phyloP scores from a whole-genome alignment of 495 filamentous ascomycete species.

The Clavariopsis aquatica region DNA sequence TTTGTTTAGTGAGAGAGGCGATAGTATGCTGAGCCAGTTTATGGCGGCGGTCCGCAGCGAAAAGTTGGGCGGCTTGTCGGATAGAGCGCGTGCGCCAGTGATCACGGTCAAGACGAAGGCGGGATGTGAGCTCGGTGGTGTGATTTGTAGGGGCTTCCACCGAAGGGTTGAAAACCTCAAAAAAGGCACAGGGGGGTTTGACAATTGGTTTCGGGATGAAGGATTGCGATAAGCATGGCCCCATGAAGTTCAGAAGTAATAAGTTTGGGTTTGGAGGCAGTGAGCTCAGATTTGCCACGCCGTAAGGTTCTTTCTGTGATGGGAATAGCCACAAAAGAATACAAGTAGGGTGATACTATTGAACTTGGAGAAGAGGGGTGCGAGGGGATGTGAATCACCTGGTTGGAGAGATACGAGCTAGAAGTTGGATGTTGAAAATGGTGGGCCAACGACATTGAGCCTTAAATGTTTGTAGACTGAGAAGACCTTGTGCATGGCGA shows the following conservation, averaged over 20 bases:
- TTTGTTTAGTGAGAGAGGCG: not conserved
- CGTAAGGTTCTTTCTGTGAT: not conserved
- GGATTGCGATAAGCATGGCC: not conserved
- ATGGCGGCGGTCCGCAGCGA: not conserved
- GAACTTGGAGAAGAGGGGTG: too few relatives aligned
- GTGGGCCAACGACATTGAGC: not conserved
- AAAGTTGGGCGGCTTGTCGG: not conserved
- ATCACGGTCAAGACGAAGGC: constrained; percentile 10
- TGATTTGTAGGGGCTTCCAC: not conserved
- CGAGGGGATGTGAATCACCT: too few relatives aligned
- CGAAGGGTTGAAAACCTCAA: not conserved
- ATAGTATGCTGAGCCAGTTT: not conserved
- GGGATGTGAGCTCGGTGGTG: not conserved
- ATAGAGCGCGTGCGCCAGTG: constrained; percentile 3
- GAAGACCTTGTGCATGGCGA: not conserved
- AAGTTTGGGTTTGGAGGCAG: not conserved
- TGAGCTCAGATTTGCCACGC: not conserved
- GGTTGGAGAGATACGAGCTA: too few relatives aligned
- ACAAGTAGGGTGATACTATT: too few relatives aligned
- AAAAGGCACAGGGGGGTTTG: not conserved
- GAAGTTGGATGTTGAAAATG: not conserved
- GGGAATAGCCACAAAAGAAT: not conserved
- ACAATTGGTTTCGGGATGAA: not conserved
- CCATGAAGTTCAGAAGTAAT: not conserved
- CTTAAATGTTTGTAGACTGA: not conserved